Conservation (phyloP, 2,329 filamentous ascomycete genomes). For the Lachnellula occidentalis region DNA sequence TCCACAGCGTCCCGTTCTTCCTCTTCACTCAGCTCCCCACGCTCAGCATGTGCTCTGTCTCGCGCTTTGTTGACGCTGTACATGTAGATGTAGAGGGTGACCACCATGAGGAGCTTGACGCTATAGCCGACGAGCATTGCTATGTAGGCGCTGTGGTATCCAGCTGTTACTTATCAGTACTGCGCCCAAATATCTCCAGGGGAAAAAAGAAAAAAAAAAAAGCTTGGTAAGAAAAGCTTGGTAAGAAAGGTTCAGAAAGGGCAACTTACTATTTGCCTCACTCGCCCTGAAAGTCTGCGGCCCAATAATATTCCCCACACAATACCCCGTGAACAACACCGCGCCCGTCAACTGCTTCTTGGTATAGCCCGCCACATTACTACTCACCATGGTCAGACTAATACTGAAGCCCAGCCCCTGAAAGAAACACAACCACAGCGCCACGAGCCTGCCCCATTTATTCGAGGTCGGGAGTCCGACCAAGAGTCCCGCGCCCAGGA, state of each 20-base stretch:
- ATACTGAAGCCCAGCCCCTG: constrained; percentile 49
- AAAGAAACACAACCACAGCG: constrained; percentile 52
- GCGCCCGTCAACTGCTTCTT: constrained; percentile 50
- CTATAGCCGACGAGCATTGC: constrained; percentile 50
- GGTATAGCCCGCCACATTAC: constrained; percentile 49
- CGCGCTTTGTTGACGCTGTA: constrained; percentile 47
- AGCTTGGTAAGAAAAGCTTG: not conserved
- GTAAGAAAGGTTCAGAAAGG: not conserved
- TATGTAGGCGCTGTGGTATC: constrained; percentile 29
- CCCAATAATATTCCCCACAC: constrained; percentile 49
- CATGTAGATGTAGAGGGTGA: constrained; percentile 51
- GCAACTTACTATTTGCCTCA: constrained; percentile 23
- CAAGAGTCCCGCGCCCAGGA: constrained; percentile 46
- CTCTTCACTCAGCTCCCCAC: constrained; percentile 30
- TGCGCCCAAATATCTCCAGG: constrained; percentile 4
- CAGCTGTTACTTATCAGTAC: constrained; percentile 26
- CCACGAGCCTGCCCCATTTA: constrained; percentile 53
- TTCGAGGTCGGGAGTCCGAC: constrained; percentile 45
- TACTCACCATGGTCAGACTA: constrained; percentile 47
- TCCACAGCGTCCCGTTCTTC: constrained; percentile 47
- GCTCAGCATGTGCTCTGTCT: constrained; percentile 38
- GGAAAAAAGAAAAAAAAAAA: not conserved
- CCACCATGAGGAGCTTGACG: constrained; percentile 45
- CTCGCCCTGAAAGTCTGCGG: constrained; percentile 27
- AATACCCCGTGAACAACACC: constrained; percentile 48